Base-by-base conservation (phyloP, 257 asterid species). In the Linaria vulgaris region DNA sequence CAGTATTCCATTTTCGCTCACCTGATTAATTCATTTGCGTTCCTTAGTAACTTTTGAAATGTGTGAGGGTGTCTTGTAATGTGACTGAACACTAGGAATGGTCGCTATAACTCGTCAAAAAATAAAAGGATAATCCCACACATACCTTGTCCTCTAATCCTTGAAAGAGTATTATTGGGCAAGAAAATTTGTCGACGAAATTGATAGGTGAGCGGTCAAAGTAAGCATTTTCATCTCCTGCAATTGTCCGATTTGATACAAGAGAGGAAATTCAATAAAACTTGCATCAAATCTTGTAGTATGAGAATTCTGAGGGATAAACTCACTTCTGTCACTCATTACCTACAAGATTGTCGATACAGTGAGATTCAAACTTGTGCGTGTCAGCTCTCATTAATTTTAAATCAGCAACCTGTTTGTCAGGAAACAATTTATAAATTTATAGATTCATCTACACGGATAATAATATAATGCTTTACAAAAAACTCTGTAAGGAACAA, bases 131-230 rank as follows among this genome's bases (percentile, higher is more conserved):
- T 47, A 30, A 52, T 49, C 62, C 39, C 63, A 39, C 31, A 48
- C 74, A 52, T 78, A 90, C 99, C 96, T 85, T 87, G 84, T 92
- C 99, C 44, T 91, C 94, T 71, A 88, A 74, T 65, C 98, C 98
- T 79, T 91, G 98, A 78, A 88, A 91, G 67, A 91, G 78, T 70
- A 91, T 86, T 52, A 85, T 71, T 59, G 97, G 97, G 75, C 97
- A 85, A 17, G 97, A 83, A 72, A 90, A 87, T 37, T 78, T 82
- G 51, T 85, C 82, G 16, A 90, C 92, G 54, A 82, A 87, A 76
- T 87, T 87, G 74, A 87, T 85, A 34, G 97, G 96, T 27, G 97
- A 83, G 67, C 97, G 77, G 74, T 83, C 88, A 69, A 76, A 80
- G 88, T 70, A 87, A 3, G 72, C 86, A 1, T 13, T 69, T 71